Conservation (phyloP, 2,329 filamentous ascomycete species). For the Calonectria ilicicola region DNA sequence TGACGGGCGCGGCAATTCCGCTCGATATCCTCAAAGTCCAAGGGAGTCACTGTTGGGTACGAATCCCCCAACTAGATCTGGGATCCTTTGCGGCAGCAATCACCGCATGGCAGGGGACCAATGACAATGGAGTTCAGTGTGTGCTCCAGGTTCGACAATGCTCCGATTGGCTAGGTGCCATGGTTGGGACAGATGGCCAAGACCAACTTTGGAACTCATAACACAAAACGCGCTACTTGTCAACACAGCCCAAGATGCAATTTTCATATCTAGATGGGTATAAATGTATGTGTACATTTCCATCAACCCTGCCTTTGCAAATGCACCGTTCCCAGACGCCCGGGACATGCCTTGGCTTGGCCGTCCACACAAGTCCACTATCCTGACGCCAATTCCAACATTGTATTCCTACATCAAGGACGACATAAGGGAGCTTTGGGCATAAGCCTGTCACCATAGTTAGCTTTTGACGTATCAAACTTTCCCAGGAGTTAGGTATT, state of each 20-base stretch:
- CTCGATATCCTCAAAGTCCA: slow-evolving; percentile 77
- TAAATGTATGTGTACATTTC: slow-evolving; percentile 44
- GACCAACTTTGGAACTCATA: slow-evolving; percentile 60
- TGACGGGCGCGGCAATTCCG: slow-evolving; percentile 74
- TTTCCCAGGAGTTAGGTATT: neutral
- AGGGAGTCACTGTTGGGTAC: slow-evolving; percentile 69
- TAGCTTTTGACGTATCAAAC: slow-evolving; percentile 30
- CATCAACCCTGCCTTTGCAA: slow-evolving; percentile 36
- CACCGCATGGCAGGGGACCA: slow-evolving; percentile 71
- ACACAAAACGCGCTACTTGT: slow-evolving; percentile 26
- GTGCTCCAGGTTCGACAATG: slow-evolving; percentile 67
- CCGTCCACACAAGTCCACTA: slow-evolving; percentile 9
- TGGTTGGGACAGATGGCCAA: slow-evolving; percentile 63
- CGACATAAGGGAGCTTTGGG: slow-evolving; percentile 84
- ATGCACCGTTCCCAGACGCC: slow-evolving; percentile 45
- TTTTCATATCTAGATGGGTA: slow-evolving; percentile 41
- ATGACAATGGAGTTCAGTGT: slow-evolving; percentile 56
- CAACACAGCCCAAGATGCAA: slow-evolving; percentile 25
- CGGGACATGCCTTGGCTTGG: slow-evolving; percentile 33
- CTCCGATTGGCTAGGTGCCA: slow-evolving; percentile 73
- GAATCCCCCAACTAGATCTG: slow-evolving; percentile 72
- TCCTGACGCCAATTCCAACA: slow-evolving; percentile 30
- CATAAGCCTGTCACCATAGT: slow-evolving; percentile 74
- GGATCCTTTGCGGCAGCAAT: slow-evolving; percentile 72
- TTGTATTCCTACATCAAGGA: slow-evolving; percentile 71